A percentile compares a stretch with the other conserved stretches of the same genome.
Conservation (phyloP, 441 rosid genomes). For the Euphorbia schlechtendalii region DNA sequence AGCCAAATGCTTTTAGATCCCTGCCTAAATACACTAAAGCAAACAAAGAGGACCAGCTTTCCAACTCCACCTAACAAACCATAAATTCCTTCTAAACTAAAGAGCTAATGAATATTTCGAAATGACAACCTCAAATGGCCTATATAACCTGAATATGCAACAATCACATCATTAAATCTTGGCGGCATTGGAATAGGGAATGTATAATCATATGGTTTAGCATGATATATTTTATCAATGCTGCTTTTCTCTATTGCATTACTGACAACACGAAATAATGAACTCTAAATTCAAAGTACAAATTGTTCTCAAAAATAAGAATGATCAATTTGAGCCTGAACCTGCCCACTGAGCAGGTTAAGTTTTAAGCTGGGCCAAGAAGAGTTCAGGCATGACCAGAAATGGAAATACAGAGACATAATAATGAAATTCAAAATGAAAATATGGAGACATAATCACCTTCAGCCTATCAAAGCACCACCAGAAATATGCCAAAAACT, state of each 20-base stretch:
- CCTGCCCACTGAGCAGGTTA: not conserved
- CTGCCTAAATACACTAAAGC: too few relatives aligned
- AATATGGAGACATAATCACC: constrained; percentile 46
- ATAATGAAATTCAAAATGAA: not conserved
- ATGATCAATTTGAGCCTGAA: not conserved
- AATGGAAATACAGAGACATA: too few relatives aligned
- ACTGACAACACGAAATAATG: not conserved
- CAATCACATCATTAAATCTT: not conserved
- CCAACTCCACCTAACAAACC: not conserved
- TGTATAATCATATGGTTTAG: too few relatives aligned
- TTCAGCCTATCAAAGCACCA: constrained; percentile 90
- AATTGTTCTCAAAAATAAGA: too few relatives aligned
- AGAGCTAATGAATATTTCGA: too few relatives aligned
- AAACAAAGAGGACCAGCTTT: too few relatives aligned
- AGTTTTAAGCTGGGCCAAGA: not conserved
- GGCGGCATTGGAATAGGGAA: too few relatives aligned
- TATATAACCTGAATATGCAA: not conserved
- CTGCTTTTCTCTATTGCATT: too few relatives aligned
- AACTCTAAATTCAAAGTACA: too few relatives aligned
- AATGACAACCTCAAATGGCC: not conserved
- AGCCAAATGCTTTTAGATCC: too few relatives aligned
- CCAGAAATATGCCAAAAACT: constrained; percentile 93
- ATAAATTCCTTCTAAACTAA: too few relatives aligned
- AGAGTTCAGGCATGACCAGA: not conserved
- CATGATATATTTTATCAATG: too few relatives aligned